Percentiles rank a stretch among this genome's conserved stretches.
Evolutionary conservation across 2,329 filamentous ascomycete species (phyloP).

Genomic region (Pseudocercospora fuligena): DNA sequence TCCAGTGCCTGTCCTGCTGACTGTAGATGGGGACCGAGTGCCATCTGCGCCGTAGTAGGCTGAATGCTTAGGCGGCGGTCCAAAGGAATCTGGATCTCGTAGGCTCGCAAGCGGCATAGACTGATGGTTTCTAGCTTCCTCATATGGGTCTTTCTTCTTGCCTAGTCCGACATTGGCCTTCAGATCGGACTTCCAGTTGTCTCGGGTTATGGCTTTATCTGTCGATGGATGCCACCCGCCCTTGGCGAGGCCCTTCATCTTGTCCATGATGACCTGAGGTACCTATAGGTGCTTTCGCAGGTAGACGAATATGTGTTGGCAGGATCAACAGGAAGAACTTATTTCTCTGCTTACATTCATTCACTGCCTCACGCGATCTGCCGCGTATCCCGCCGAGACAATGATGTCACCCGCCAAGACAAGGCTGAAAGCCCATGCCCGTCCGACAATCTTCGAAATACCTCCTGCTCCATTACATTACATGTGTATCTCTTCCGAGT

Average conservation of each 20-base stretch:
- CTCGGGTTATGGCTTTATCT: slow-evolving; percentile 57
- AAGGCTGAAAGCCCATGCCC: background rate
- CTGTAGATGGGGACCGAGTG: slow-evolving; percentile 27
- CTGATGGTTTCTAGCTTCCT: slow-evolving; percentile 55
- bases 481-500: too few species aligned
- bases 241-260: slow-evolving; percentile 49
- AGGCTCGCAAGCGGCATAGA: slow-evolving; percentile 70
- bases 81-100: slow-evolving; percentile 74
- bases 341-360: background rate
- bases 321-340: background rate
- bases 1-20: slow-evolving; percentile 43
- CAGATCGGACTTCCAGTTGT: slow-evolving; percentile 55
- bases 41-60: slow-evolving; percentile 51
- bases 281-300: background rate
- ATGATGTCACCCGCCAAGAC: slow-evolving; percentile 1
- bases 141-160: slow-evolving; percentile 48
- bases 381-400: background rate
- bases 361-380: slow-evolving; percentile 5
- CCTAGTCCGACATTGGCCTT: slow-evolving; percentile 50
- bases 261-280: slow-evolving; percentile 33
- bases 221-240: slow-evolving; percentile 55
- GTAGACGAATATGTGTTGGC: background rate
- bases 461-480: too few species aligned
- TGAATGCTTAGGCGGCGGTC: slow-evolving; percentile 74
- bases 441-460: too few species aligned